Evolutionary conservation across 352 stramenopile species (phyloP).

Genomic region (Globisporangium nunn): DNA sequence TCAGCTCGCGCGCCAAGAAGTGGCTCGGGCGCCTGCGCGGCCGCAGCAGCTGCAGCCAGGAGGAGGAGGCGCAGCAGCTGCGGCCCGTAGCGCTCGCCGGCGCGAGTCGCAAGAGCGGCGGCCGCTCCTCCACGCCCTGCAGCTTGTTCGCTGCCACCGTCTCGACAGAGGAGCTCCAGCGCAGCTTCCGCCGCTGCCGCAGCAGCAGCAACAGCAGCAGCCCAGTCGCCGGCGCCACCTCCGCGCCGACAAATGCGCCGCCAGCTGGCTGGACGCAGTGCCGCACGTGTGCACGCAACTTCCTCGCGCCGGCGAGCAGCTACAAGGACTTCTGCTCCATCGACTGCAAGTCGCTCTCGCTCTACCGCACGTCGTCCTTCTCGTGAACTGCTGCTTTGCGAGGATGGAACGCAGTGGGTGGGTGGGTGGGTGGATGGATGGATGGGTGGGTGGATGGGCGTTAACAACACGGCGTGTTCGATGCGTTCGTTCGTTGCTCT

Average conservation of each 20-base stretch:
- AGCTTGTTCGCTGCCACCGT: conserved; percentile 52
- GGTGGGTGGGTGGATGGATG: too few species aligned
- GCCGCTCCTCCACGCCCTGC: conserved; percentile 40
- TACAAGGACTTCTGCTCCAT: conserved; percentile 64
- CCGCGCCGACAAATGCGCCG: conserved; percentile 4
- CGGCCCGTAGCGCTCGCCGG: conserved; percentile 60
- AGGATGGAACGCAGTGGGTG: too few species aligned
- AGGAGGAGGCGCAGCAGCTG: conserved; percentile 52
- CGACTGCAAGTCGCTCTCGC: conserved; percentile 69
- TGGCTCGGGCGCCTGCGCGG: conserved; percentile 41
- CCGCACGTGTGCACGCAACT: conserved; percentile 52
- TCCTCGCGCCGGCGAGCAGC: conserved; percentile 39
- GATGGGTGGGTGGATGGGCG: not conserved
- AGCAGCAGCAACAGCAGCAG: conserved; percentile 6
- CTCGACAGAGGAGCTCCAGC: conserved; percentile 25
- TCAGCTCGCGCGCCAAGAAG: conserved; percentile 35
- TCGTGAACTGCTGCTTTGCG: not conserved
- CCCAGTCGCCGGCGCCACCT: too few species aligned
- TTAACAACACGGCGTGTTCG: conserved; percentile 4
- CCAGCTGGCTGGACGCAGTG: conserved; percentile 35
- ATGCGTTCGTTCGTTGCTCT: not conserved
- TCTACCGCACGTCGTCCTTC: conserved; percentile 25
- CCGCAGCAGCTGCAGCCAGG: conserved; percentile 27
- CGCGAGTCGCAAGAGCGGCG: conserved; percentile 44
- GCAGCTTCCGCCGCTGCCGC: conserved; percentile 16